Evolutionary conservation across 179 eudicot species (phyloP).

Genomic region (Sideroxylon spinosum): DNA sequence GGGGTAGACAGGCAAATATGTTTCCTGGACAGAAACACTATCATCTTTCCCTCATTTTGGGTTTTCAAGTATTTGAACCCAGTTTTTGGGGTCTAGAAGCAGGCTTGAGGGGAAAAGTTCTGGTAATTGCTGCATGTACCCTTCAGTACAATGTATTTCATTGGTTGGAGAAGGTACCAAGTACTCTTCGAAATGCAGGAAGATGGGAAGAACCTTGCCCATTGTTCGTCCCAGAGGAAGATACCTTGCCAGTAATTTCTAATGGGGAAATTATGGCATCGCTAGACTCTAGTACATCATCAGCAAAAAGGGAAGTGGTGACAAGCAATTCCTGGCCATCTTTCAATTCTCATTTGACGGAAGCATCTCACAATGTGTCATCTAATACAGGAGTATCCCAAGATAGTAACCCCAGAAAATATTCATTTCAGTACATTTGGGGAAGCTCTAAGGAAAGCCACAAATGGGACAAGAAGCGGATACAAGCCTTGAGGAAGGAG

Average conservation of each 20-base stretch:
- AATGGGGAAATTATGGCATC: constrained; percentile 38
- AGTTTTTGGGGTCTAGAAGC: constrained; percentile 88
- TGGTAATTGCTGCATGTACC: constrained; percentile 87
- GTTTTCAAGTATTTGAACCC: constrained; percentile 59
- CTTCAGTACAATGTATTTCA: constrained; percentile 92
- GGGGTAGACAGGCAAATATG: constrained; percentile 84
- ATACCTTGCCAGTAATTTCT: constrained; percentile 31
- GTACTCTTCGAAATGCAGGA: constrained; percentile 33
- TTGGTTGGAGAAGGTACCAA: constrained; percentile 83
- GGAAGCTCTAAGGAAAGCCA: constrained; percentile 79
- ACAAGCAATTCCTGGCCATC: constrained; percentile 58
- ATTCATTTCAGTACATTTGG: constrained; percentile 58
- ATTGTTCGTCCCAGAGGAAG: constrained; percentile 60
- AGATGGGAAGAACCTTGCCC: constrained; percentile 96
- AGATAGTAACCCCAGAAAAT: constrained; percentile 29
- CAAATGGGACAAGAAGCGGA: constrained; percentile 82
- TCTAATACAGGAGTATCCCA: constrained; percentile 26
- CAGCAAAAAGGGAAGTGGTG: constrained; percentile 24
- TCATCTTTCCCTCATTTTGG: constrained; percentile 52
- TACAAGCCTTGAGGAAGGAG: constrained; percentile 68
- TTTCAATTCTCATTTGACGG: constrained; percentile 23
- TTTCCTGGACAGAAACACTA: constrained; percentile 82
- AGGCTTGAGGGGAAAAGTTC: constrained; percentile 77
- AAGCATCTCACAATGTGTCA: constrained; percentile 24
- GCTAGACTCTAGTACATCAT: constrained; percentile 24